Conservation (phyloP, 352 stramenopile genomes). For the Phytophthora pini region DNA sequence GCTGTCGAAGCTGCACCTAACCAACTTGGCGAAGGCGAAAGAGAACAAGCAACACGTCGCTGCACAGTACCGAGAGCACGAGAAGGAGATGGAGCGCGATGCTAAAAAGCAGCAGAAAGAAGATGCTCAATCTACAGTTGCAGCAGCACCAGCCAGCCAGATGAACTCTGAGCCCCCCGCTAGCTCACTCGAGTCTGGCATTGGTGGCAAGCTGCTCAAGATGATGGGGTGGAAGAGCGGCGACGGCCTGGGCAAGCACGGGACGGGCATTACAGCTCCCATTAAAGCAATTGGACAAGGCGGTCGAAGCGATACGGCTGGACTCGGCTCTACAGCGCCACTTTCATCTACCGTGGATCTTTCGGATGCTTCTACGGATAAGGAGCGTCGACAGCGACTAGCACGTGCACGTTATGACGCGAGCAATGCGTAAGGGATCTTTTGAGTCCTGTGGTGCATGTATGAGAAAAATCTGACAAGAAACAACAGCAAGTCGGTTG, state of each 20-base stretch:
- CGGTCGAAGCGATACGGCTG: slow-evolving; percentile 51
- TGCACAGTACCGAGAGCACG: slow-evolving; percentile 66
- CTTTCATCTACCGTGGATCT: slow-evolving; percentile 47
- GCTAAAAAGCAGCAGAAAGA: slow-evolving; percentile 41
- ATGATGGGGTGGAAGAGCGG: slow-evolving; percentile 91
- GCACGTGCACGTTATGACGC: slow-evolving; percentile 68
- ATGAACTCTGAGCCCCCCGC: slow-evolving; percentile 13
- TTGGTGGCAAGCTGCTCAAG: slow-evolving; percentile 88
- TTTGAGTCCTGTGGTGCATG: too few species aligned
- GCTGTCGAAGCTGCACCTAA: slow-evolving; percentile 74
- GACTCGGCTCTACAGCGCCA: slow-evolving; percentile 52
- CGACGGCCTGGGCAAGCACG: slow-evolving; percentile 81
- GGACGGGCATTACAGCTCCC: slow-evolving; percentile 77
- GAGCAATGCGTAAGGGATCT: slow-evolving; percentile 13
- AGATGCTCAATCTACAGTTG: slow-evolving; percentile 8
- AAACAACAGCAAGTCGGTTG: too few species aligned
- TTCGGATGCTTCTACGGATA: slow-evolving; percentile 58
- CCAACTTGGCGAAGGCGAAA: slow-evolving; percentile 82
- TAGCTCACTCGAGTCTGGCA: slow-evolving; percentile 56
- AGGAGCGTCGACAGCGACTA: slow-evolving; percentile 69
- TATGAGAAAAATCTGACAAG: too few species aligned
- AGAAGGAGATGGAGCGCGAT: slow-evolving; percentile 49
- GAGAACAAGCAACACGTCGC: slow-evolving; percentile 72
- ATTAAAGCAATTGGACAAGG: slow-evolving; percentile 53
- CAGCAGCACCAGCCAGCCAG: neutral